Conservation (phyloP, 768 basidiomycete species). For the Crepidotus variabilis region DNA sequence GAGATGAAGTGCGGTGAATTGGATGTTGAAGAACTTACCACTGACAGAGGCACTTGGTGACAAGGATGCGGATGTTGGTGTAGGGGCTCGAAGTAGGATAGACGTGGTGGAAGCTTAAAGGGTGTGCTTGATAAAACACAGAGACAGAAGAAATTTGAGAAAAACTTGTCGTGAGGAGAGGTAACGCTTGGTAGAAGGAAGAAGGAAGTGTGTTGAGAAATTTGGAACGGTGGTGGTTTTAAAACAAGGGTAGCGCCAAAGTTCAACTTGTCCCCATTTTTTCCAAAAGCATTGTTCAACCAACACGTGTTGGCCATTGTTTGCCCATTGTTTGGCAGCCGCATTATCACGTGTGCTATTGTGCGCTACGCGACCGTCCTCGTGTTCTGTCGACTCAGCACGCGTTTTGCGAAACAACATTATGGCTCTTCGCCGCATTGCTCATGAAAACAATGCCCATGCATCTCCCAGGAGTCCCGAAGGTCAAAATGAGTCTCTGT, state of each 20-base stretch:
- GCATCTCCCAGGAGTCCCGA: slow-evolving; percentile 34
- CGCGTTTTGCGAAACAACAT: background rate
- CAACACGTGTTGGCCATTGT: slow-evolving; percentile 37
- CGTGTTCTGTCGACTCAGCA: background rate
- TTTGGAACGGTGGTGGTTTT: slow-evolving; percentile 21
- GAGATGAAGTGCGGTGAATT: slow-evolving; percentile 2
- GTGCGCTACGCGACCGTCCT: slow-evolving; percentile 7
- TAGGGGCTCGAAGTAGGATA: slow-evolving; percentile 48
- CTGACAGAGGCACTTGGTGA: slow-evolving; percentile 64
- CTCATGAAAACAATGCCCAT: slow-evolving; percentile 46
- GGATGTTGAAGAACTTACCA: slow-evolving; percentile 27
- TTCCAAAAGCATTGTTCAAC: slow-evolving; percentile 45
- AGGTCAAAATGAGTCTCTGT: slow-evolving; percentile 13
- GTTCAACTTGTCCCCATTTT: slow-evolving; percentile 21
- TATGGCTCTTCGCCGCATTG: slow-evolving; percentile 61
- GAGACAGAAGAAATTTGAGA: background rate
- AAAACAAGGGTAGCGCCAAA: slow-evolving; percentile 22
- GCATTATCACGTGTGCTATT: slow-evolving; percentile 24
- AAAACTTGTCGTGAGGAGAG: slow-evolving; percentile 13
- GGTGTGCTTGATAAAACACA: slow-evolving; percentile 12
- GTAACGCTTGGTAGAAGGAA: slow-evolving; percentile 20
- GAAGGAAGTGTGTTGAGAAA: slow-evolving; percentile 16
- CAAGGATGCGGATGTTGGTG: slow-evolving; percentile 73
- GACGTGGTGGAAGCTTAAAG: slow-evolving; percentile 57
- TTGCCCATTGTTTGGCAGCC: slow-evolving; percentile 17